Conservation (phyloP, 192 early-diverging fungal species). For the Podila minutissima region DNA sequence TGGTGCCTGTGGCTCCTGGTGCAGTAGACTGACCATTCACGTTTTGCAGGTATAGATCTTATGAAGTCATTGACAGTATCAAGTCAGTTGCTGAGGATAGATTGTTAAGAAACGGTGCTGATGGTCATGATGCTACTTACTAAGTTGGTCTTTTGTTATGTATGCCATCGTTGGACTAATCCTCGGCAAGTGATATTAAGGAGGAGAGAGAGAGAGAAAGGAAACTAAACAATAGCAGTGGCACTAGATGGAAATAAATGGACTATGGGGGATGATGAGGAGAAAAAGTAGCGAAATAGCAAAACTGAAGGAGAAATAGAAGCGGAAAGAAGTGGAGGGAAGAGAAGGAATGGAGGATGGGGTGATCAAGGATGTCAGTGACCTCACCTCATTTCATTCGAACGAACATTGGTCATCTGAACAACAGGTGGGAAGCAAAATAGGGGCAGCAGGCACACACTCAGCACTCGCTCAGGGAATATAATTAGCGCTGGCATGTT, state of each 20-base stretch:
- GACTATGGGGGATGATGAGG: background rate
- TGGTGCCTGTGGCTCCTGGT: conserved; percentile 25
- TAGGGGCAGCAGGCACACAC: background rate
- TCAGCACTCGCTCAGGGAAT: too few relatives aligned
- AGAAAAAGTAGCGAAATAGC: background rate
- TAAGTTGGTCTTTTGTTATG: conserved; percentile 6
- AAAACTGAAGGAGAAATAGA: background rate
- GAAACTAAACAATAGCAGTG: background rate
- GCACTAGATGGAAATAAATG: background rate
- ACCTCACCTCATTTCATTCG: background rate
- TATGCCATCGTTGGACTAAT: background rate
- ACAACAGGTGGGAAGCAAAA: background rate
- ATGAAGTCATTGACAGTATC: background rate
- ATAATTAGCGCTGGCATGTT: too few relatives aligned
- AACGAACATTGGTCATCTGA: conserved; percentile 4
- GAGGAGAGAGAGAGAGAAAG: background rate
- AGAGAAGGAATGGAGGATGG: background rate
- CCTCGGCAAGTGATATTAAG: background rate
- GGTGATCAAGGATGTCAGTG: too few relatives aligned
- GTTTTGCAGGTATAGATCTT: conserved; percentile 46
- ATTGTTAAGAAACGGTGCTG: background rate
- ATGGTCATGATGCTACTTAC: background rate
- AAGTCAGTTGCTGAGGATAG: background rate
- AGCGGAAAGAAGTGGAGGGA: background rate
- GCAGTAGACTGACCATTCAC: conserved; percentile 20